A percentile compares a stretch with the other conserved stretches of the same genome.
phyloP scores from a whole-genome alignment of 345 rosid species.

The Pistacia integerrima region DNA sequence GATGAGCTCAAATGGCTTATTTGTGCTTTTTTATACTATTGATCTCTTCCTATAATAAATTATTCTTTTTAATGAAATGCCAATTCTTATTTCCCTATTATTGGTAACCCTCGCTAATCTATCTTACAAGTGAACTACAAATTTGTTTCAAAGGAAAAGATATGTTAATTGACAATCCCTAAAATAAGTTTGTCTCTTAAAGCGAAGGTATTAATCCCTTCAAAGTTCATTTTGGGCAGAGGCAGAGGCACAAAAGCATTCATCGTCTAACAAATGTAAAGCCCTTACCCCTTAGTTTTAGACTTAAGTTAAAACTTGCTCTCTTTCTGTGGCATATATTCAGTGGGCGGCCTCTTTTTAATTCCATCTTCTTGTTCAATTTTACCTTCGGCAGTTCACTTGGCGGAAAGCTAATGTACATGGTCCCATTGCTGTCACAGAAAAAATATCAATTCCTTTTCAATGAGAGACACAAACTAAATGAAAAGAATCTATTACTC shows the following conservation, averaged over 20 bases:
- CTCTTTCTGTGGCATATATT: too few species aligned
- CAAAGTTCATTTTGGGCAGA: not conserved
- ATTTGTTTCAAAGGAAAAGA: not conserved
- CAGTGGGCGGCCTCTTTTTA: not conserved
- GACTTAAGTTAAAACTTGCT: not conserved
- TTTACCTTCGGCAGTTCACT: not conserved
- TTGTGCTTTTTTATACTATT: too few species aligned
- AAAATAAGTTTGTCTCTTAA: not conserved
- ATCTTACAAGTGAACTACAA: not conserved
- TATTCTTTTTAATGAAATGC: too few species aligned
- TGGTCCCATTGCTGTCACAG: constrained; percentile 18
- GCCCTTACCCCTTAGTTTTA: constrained; percentile 1
- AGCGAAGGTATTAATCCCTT: not conserved
- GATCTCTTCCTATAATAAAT: not conserved
- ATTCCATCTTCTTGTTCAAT: not conserved
- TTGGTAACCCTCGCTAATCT: not conserved
- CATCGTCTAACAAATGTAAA: not conserved
- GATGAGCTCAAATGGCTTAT: not conserved
- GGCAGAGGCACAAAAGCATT: too few species aligned
- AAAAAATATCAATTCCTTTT: constrained; percentile 27
- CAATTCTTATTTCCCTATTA: too few species aligned
- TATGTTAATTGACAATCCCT: too few species aligned
- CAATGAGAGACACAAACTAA: constrained; percentile 7
- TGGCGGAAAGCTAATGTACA: constrained; percentile 12
- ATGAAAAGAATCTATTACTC: constrained; percentile 5